These are phyloP conservation scores for Oxyria digyna DNA, from an alignment of 148 eudicot species.

Conservation along the genomic window DNA sequence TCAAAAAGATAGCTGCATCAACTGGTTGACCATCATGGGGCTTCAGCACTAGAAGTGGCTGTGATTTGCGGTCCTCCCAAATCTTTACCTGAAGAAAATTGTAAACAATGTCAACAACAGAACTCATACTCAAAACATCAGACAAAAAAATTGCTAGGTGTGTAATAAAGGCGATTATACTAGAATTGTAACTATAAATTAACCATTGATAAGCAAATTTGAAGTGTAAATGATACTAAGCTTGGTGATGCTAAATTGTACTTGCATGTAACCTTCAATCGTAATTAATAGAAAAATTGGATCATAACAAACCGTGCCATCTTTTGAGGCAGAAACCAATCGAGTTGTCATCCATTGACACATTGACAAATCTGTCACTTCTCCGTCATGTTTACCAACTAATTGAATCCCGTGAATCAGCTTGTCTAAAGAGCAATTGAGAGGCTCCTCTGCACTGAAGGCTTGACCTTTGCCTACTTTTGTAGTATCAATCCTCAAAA, in stretches of 20 bases:
- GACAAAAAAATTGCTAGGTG: too few species aligned
- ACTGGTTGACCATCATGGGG: slow-evolving; percentile 93
- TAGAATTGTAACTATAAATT: too few species aligned
- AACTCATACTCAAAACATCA: too few species aligned
- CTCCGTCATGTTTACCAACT: slow-evolving; percentile 93
- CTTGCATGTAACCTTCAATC: too few species aligned
- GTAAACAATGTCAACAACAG: too few species aligned
- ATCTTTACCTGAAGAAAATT: slow-evolving; percentile 60
- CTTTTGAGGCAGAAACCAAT: slow-evolving; percentile 83
- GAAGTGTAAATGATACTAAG: too few species aligned
- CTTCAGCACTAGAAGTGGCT: slow-evolving; percentile 66
- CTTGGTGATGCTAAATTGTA: too few species aligned
- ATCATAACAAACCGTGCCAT: slow-evolving; percentile 73
- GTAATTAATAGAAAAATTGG: neutral
- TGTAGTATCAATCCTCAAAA: slow-evolving; percentile 69
- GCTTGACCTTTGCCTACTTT: slow-evolving; percentile 71
- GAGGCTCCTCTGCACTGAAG: slow-evolving; percentile 74
- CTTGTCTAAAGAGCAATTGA: slow-evolving; percentile 54
- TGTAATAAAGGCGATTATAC: too few species aligned
- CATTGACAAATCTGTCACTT: slow-evolving; percentile 95
- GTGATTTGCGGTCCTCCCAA: slow-evolving; percentile 85
- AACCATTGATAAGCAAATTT: too few species aligned
- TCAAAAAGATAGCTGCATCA: slow-evolving; percentile 74
- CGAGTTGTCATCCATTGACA: slow-evolving; percentile 99
- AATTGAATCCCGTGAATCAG: slow-evolving; percentile 77